Evolutionary conservation across 257 asterid genomes (phyloP).

Genomic region (Scutellaria minor): DNA sequence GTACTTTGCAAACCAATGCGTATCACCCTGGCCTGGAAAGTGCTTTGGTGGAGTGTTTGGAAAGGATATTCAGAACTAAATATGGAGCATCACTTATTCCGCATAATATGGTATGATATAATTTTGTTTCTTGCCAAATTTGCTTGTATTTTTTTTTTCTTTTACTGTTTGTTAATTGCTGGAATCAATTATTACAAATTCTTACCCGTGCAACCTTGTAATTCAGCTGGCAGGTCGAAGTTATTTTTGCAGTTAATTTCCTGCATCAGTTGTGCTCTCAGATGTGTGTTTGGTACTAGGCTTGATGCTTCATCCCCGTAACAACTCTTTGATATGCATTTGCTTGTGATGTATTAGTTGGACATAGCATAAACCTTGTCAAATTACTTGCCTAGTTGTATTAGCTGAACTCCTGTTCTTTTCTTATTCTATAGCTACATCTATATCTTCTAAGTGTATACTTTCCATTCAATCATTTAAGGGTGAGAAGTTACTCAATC

Average conservation of each 20-base stretch:
- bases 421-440: conserved; percentile 11
- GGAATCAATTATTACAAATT: neutral
- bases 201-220: conserved; percentile 17
- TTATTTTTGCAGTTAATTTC: neutral
- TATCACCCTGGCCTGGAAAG: conserved; percentile 79
- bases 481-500: conserved; percentile 13
- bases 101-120: conserved; percentile 70
- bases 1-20: conserved; percentile 78
- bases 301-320: neutral
- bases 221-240: conserved; percentile 11
- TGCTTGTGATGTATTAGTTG: neutral
- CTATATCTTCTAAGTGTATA: neutral
- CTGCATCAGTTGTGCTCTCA: neutral
- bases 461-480: conserved; percentile 20
- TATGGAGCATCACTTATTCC: conserved; percentile 94
- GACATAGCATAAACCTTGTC: neutral
- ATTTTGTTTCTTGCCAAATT: conserved; percentile 21
- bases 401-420: neutral
- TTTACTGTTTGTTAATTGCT: conserved; percentile 19
- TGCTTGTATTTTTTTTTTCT: conserved; percentile 1
- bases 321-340: neutral
- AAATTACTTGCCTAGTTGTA: neutral
- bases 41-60: conserved; percentile 76
- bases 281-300: too few relatives aligned
- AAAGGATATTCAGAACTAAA: conserved; percentile 77